Evolutionary conservation across 371 early-diverging fungal genomes (phyloP).

Genomic region (Haplosporangium sp.): DNA sequence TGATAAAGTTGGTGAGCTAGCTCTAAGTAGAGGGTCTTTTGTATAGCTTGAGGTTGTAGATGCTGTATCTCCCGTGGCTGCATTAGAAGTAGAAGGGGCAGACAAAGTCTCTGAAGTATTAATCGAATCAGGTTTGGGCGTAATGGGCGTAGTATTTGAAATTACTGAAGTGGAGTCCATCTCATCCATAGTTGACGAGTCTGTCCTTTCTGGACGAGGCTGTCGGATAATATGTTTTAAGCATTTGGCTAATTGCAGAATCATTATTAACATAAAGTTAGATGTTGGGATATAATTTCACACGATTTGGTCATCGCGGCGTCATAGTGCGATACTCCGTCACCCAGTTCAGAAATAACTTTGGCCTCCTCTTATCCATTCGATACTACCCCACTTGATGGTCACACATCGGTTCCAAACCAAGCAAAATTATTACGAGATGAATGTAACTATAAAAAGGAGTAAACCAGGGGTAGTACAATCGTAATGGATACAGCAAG

Average conservation of each 20-base stretch:
- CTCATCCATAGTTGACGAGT: conserved; percentile 6
- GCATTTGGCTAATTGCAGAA: conserved; percentile 55
- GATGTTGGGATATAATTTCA: neutral
- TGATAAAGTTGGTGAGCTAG: conserved; percentile 30
- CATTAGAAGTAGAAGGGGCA: neutral
- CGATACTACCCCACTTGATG: conserved; percentile 1
- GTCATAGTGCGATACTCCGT: neutral
- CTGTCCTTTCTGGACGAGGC: conserved; percentile 57
- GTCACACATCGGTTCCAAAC: conserved; percentile 7
- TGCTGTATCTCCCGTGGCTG: neutral
- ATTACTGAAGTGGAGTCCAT: conserved; percentile 9
- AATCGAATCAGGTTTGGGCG: neutral
- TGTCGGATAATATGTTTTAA: conserved; percentile 64
- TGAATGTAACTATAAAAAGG: neutral
- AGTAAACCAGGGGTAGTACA: neutral
- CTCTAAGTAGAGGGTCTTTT: conserved; percentile 20
- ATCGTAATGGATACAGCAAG: neutral
- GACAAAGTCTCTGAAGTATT: neutral
- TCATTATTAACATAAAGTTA: neutral
- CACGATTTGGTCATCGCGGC: neutral
- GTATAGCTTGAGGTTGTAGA: neutral
- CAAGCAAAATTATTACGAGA: neutral
- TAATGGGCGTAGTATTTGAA: neutral
- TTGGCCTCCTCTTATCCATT: neutral
- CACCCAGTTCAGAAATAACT: neutral